Base-by-base conservation (phyloP, 768 basidiomycete genomes). In the Kwoniella sp. region DNA sequence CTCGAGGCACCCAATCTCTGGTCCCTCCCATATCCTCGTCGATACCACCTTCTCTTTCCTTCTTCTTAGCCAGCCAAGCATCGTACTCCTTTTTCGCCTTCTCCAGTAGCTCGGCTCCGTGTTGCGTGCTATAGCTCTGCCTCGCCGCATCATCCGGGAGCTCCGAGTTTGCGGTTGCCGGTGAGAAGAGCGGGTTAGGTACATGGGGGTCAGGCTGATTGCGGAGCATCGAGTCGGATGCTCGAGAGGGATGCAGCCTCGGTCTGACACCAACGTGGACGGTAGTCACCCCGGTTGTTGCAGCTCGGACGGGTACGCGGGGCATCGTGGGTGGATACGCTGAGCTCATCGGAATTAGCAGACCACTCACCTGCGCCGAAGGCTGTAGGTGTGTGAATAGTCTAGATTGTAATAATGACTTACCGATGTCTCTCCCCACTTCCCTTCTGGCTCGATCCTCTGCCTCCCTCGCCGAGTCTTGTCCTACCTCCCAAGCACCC, bases 271-370 rank as follows among this genome's bases (percentile, higher is more conserved):
- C 95, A 29, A 97, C 91, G n/a, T 92, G 87, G 47, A 99, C 86
- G 1, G 87, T 85, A 57, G 97, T 85, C 53, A 99, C 88, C 73
- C 98, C 95, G 37, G 92, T 92, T 1, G 95, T 93, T 55, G 97
- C 95, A 12, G 74, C 70, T 49, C 74, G 61, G 6, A 76, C 68
- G 9, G 74, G 68, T 21, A 60, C 47, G 21, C 68, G 64, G 7
- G 74, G 74, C 26, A 58, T 55, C 9, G 55, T 6, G 1, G 74
- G 74, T 25, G 74, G 74, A 55, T 70, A 73, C 17, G 74, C 74
- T 76, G 54, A 1, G 19, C 10, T 58, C 52, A 70, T 30, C 5
- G 19, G 2, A 8, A 47, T 47, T 8, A 47, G 46, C 46, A 6
- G 46, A 33, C 8, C 25, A 37, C n/a, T n/a, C n/a, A n/a, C n/a